A percentile compares a stretch with the other conserved stretches of the same genome.
Conservation (phyloP, 495 filamentous ascomycete genomes). For the Terfezia boudieri region DNA sequence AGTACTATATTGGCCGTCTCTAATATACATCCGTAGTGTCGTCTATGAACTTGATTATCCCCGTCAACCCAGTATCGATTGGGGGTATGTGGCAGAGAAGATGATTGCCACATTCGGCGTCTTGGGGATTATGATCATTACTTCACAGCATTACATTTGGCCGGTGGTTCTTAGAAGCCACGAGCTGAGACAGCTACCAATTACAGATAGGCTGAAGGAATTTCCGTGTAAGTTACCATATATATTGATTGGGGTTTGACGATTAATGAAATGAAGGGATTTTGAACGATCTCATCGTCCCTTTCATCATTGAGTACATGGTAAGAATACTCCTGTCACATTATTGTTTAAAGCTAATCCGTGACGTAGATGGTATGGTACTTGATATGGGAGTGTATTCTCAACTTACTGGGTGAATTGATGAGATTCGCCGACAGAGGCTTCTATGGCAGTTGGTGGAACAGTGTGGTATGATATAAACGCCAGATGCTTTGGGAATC, state of each 20-base stretch:
- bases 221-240: conserved; percentile 31
- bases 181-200: conserved; percentile 38
- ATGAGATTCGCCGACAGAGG: conserved; percentile 53
- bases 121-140: conserved; percentile 38
- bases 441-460: conserved; percentile 60
- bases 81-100: conserved; percentile 52
- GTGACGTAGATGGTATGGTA: conserved; percentile 31
- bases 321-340: background rate
- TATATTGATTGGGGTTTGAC: too few relatives aligned
- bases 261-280: conserved; percentile 18
- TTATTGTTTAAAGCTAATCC: conserved; percentile 11
- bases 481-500: background rate
- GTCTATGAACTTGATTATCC: conserved; percentile 63
- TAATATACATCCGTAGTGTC: conserved; percentile 17
- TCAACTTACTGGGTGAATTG: conserved; percentile 52
- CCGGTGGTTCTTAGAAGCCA: conserved; percentile 44
- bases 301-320: conserved; percentile 53
- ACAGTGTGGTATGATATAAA: conserved; percentile 21
- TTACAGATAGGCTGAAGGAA: conserved; percentile 33
- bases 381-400: conserved; percentile 59
- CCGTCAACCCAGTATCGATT: conserved; percentile 41
- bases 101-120: conserved; percentile 42
- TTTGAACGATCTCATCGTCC: conserved; percentile 45
- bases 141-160: conserved; percentile 37
- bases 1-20: background rate